These are phyloP conservation scores for Tolypocladium cylindrosporum DNA, from an alignment of 2,329 filamentous ascomycete species.

Conservation along the genomic window DNA sequence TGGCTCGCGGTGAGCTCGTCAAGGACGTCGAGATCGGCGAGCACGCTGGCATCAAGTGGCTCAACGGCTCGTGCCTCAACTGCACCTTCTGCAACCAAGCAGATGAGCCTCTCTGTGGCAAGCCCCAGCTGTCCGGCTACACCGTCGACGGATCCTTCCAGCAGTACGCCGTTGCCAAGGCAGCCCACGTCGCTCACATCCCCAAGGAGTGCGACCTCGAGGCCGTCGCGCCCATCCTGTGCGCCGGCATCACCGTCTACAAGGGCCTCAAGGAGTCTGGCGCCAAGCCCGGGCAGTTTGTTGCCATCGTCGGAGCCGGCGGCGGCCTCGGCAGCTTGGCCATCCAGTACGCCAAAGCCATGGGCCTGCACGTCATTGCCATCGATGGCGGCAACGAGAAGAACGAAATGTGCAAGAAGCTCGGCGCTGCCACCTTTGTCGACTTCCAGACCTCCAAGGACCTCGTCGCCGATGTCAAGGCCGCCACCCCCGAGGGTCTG, in stretches of 20 bases:
- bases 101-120: slow-evolving; percentile 74
- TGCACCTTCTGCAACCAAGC: slow-evolving; percentile 75
- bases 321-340: slow-evolving; percentile 73
- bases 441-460: slow-evolving; percentile 73
- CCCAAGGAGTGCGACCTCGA: slow-evolving; percentile 69
- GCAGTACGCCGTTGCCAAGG: slow-evolving; percentile 83
- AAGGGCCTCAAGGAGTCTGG: slow-evolving; percentile 83
- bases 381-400: slow-evolving; percentile 83
- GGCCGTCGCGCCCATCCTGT: slow-evolving; percentile 69
- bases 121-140: slow-evolving; percentile 74
- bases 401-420: slow-evolving; percentile 54
- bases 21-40: slow-evolving; percentile 73
- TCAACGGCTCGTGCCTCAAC: slow-evolving; percentile 75
- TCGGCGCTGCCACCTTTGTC: slow-evolving; percentile 65
- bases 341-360: slow-evolving; percentile 81
- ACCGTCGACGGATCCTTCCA: slow-evolving; percentile 91
- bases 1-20: slow-evolving; percentile 69
- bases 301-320: slow-evolving; percentile 80
- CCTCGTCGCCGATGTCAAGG: slow-evolving; percentile 75
- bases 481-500: slow-evolving; percentile 65
- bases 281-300: slow-evolving; percentile 61
- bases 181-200: slow-evolving; percentile 72
- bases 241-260: slow-evolving; percentile 81
- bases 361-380: slow-evolving; percentile 72
- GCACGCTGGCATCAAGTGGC: slow-evolving; percentile 83